Evolutionary conservation across 257 asterid genomes (phyloP).

Genomic region (Agastache rugosa): DNA sequence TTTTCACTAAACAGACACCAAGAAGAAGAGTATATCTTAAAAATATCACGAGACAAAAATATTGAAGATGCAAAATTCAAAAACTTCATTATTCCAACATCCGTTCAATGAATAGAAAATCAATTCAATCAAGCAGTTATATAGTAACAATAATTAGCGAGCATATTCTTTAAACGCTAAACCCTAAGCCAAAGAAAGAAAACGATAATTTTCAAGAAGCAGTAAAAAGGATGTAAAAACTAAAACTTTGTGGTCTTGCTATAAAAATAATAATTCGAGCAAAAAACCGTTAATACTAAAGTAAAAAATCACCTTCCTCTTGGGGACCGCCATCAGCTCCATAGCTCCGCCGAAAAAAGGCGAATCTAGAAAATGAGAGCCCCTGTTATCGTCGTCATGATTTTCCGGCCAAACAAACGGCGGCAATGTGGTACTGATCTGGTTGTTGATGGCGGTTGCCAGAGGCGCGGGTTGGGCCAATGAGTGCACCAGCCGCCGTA

Average conservation of each 20-base stretch:
- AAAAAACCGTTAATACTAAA: neutral
- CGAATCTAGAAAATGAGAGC: slow-evolving; percentile 39
- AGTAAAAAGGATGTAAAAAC: too few species aligned
- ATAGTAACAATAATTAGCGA: neutral
- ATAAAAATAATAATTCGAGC: neutral
- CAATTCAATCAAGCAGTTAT: slow-evolving; percentile 12
- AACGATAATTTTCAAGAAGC: neutral
- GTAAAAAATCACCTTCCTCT: slow-evolving; percentile 55
- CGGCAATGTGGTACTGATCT: slow-evolving; percentile 43
- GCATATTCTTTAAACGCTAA: slow-evolving; percentile 25
- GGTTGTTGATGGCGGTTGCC: slow-evolving; percentile 40
- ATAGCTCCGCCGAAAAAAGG: slow-evolving; percentile 53
- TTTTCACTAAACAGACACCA: neutral
- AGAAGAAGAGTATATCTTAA: neutral
- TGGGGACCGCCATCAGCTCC: slow-evolving; percentile 96
- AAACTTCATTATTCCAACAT: slow-evolving; percentile 18
- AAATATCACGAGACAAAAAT: neutral
- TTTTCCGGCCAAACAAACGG: slow-evolving; percentile 62
- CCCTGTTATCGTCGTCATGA: slow-evolving; percentile 36
- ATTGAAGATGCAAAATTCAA: neutral
- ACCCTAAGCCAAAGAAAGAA: neutral
- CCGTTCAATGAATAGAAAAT: neutral
- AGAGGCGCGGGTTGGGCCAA: slow-evolving; percentile 59
- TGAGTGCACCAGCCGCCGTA: slow-evolving; percentile 59
- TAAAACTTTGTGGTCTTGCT: neutral